Evolutionary conservation across 371 early-diverging fungal genomes (phyloP).

Genomic region (Rhizopus stolonifer): DNA sequence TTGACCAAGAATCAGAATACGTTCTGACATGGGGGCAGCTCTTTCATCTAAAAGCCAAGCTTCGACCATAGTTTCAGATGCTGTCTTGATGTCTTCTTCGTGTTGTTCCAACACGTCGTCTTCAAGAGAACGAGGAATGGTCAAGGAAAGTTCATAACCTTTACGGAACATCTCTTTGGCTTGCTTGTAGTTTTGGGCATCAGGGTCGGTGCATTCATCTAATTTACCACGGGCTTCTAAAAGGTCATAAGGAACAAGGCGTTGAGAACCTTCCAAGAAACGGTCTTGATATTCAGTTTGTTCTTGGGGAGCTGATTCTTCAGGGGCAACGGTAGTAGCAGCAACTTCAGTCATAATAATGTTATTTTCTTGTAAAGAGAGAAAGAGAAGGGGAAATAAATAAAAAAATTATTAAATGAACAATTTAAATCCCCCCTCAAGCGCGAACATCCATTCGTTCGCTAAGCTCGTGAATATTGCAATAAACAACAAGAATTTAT

Average conservation of each 20-base stretch:
- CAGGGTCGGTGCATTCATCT: conserved; percentile 60
- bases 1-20: conserved; percentile 21
- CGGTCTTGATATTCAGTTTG: conserved; percentile 49
- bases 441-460: no score
- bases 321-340: background rate
- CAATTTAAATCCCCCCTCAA: no score
- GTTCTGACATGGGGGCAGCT: conserved; percentile 65
- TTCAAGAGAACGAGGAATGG: conserved; percentile 59
- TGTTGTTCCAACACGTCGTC: conserved; percentile 54
- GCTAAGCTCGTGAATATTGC: no score
- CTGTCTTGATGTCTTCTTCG: conserved; percentile 59
- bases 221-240: conserved; percentile 57
- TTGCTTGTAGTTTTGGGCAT: conserved; percentile 55
- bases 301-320: conserved; percentile 5
- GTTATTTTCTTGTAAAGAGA: background rate
- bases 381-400: background rate
- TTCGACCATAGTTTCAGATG: conserved; percentile 61
- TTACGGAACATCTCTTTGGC: conserved; percentile 61
- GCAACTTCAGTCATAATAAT: conserved; percentile 20
- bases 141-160: conserved; percentile 59
- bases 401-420: background rate
- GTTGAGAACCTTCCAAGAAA: conserved; percentile 49
- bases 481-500: no score
- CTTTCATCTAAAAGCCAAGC: conserved; percentile 71
- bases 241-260: conserved; percentile 62